phyloP scores from a whole-genome alignment of 2,329 filamentous ascomycete genomes.

The Nemania diffusa region DNA sequence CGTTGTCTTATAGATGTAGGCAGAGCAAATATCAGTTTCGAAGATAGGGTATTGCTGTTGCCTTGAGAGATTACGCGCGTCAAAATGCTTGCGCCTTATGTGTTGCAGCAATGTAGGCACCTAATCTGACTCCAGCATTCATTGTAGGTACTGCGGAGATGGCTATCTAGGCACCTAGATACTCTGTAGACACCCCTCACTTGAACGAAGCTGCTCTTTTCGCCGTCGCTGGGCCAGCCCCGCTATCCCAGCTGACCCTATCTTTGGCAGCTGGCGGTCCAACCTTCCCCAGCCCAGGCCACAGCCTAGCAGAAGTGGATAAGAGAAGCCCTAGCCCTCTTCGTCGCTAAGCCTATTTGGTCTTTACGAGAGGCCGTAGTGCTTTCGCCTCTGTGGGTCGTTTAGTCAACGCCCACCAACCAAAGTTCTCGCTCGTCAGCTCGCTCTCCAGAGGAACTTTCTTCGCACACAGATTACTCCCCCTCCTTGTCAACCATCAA shows the following conservation, averaged over 20 bases:
- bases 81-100: slow-evolving; percentile 15
- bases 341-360: slow-evolving; percentile 42
- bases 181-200: not conserved
- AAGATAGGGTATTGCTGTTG: slow-evolving; percentile 16
- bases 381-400: slow-evolving; percentile 37
- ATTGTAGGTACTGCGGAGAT: too few species aligned
- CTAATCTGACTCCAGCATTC: too few species aligned
- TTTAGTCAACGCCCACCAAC: slow-evolving; percentile 34
- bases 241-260: slow-evolving; percentile 21
- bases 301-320: slow-evolving; percentile 26
- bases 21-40: not conserved
- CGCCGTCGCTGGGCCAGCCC: slow-evolving; percentile 1
- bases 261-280: slow-evolving; percentile 11
- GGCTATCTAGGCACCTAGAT: too few species aligned
- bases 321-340: slow-evolving; percentile 48
- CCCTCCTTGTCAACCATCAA: slow-evolving; percentile 54
- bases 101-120: not conserved
- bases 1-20: slow-evolving; percentile 4
- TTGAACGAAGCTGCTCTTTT: not conserved
- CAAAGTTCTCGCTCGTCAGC: slow-evolving; percentile 44
- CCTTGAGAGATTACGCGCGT: slow-evolving; percentile 12
- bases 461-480: slow-evolving; percentile 60
- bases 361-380: slow-evolving; percentile 36
- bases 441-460: slow-evolving; percentile 53
- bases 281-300: slow-evolving; percentile 19